These are phyloP conservation scores for Ligustrum vulgare DNA, from an alignment of 257 asterid species.

Conservation along the genomic window DNA sequence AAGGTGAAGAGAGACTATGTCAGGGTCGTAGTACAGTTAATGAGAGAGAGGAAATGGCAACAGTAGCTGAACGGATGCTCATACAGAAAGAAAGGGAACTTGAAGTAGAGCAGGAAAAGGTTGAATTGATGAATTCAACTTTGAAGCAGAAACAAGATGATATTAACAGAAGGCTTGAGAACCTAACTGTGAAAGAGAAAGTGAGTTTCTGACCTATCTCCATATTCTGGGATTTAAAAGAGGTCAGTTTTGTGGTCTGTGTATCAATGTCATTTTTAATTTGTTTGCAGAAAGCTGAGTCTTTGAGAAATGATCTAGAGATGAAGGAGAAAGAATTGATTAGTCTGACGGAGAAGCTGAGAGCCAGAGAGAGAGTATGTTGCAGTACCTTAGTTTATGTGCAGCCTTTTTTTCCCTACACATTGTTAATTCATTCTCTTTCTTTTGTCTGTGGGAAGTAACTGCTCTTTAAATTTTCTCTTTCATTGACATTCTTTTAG, in stretches of 20 bases:
- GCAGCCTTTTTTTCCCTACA: conserved; percentile 14
- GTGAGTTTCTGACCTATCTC: conserved; percentile 45
- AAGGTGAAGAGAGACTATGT: conserved; percentile 76
- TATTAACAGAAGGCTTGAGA: conserved; percentile 47
- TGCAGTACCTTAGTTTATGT: conserved; percentile 25
- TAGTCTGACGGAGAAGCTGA: conserved; percentile 61
- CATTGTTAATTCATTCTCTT: not conserved
- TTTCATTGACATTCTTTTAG: not conserved
- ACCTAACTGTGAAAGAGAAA: conserved; percentile 55
- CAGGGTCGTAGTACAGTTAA: conserved; percentile 60
- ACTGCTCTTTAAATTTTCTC: not conserved
- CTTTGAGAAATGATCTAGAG: conserved; percentile 48
- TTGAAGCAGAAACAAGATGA: conserved; percentile 65
- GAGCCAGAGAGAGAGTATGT: conserved; percentile 72
- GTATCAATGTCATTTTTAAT: conserved; percentile 18
- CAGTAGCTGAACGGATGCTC: conserved; percentile 43
- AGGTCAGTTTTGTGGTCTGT: not conserved
- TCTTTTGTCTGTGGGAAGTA: conserved; percentile 1
- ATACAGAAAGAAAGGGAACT: conserved; percentile 59
- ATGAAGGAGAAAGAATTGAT: conserved; percentile 57
- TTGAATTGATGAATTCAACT: conserved; percentile 37
- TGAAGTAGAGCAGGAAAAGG: conserved; percentile 55
- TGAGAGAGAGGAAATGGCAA: conserved; percentile 76
- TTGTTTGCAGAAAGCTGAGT: conserved; percentile 64
- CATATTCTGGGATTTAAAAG: not conserved